Evolutionary conservation across 202 grass and related monocot genomes (phyloP), one percentile per base, ranked within the genome.

Genomic region (Setaria viridis): DNA sequence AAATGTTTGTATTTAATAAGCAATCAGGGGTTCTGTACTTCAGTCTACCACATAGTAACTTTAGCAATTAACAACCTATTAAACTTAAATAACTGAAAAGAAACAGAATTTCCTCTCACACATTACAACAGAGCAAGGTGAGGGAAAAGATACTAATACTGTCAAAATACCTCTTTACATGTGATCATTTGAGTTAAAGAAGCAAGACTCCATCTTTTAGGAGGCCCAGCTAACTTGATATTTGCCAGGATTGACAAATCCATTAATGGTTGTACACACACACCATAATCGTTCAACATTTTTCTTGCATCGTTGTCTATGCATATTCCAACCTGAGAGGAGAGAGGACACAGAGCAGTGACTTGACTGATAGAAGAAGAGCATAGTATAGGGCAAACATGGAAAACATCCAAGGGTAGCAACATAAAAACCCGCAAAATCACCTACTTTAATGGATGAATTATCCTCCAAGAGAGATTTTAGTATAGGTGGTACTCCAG

Each of bases 161-260:
- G 71, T 55, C 66, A 21, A 59, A 72, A 72, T 77, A 94, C 91
- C 91, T 96, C 86, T 91, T 93, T 94, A 70, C 86, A 90, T 76
- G 90, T 96, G 53, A 99, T 76, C 62, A 79, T 89, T 93, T 99
- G 88, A 33, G 93, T 99, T 80, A 99, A 94, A 58, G 90, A 91
- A 89, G 87, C 85, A 67, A 99, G 88, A 83, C 93, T 87, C 91
- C 93, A 99, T 88, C 82, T 91, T 84, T 87, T 94, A 82, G 85
- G 68, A 65, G 84, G 84, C 60, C 84, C 85, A 51, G 64, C 88
- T 83, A 94, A 79, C 76, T 93, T 96, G 54, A 72, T 55, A 88
- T 96, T 99, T 71, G 93, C 97, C 80, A 99, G 58, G 65, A n/a
- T 81, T 62, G 93, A 99, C 68, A 99, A 85, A 87, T 99, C 97